Evolutionary conservation across 1,139 yeast genomes (phyloP).

Genomic region (Pichia sp.): DNA sequence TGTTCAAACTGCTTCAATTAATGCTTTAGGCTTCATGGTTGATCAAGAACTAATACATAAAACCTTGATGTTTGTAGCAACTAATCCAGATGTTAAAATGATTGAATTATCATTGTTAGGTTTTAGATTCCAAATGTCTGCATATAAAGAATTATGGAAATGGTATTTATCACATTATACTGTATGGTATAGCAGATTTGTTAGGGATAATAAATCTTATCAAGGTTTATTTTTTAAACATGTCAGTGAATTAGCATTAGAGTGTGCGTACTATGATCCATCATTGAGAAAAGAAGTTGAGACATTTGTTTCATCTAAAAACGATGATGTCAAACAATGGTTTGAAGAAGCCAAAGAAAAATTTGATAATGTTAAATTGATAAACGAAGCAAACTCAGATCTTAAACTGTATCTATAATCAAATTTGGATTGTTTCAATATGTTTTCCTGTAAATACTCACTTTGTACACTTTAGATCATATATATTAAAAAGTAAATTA

Average conservation of each 20-base stretch:
- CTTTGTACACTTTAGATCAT: no score
- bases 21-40: constrained; percentile 44
- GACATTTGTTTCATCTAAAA: constrained; percentile 14
- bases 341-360: constrained; percentile 17
- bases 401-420: constrained; percentile 11
- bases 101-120: constrained; percentile 55
- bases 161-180: constrained; percentile 52
- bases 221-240: constrained; percentile 23
- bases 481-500: no score
- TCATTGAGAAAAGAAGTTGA: constrained; percentile 19
- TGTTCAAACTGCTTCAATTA: constrained; percentile 49
- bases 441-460: no score
- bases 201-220: constrained; percentile 16
- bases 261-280: constrained; percentile 22
- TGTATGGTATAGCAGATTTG: constrained; percentile 42
- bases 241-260: constrained; percentile 22
- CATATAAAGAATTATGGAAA: constrained; percentile 36
- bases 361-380: constrained; percentile 15
- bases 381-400: constrained; percentile 21
- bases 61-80: constrained; percentile 48
- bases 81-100: constrained; percentile 48
- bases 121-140: constrained; percentile 31
- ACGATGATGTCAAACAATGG: constrained; percentile 17
- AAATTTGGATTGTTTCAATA: no score
- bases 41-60: constrained; percentile 43